phyloP scores from a whole-genome alignment of 2,329 filamentous ascomycete species.

The Colletotrichum endophyticum region DNA sequence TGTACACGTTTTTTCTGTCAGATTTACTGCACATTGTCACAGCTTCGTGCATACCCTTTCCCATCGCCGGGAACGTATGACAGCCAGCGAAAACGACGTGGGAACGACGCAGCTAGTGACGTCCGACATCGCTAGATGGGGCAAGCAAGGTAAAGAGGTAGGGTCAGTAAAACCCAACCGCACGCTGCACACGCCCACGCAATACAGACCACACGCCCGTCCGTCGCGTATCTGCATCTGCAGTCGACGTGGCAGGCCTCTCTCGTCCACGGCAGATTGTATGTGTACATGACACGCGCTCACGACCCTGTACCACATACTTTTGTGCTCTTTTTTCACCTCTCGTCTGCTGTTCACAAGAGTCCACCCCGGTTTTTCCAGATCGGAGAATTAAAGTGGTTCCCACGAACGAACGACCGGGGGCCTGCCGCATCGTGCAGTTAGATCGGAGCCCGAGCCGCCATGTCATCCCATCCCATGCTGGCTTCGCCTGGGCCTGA shows the following conservation, averaged over 20 bases:
- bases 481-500: not conserved
- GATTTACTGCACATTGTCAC: not conserved
- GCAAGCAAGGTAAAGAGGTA: not conserved
- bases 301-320: not conserved
- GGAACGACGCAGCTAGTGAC: slow-evolving; percentile 13
- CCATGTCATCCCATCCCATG: slow-evolving; percentile 14
- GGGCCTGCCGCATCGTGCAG: slow-evolving; percentile 20
- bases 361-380: slow-evolving; percentile 1
- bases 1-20: not conserved
- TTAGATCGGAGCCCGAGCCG: slow-evolving; percentile 19
- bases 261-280: not conserved
- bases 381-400: slow-evolving; percentile 20
- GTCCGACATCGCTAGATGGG: slow-evolving; percentile 14
- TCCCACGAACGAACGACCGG: slow-evolving; percentile 15
- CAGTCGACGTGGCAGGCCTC: slow-evolving; percentile 15
- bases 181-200: slow-evolving; percentile 3
- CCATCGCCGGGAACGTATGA: not conserved
- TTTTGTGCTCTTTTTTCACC: not conserved
- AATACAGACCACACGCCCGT: not conserved
- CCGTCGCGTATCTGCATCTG: slow-evolving; percentile 19
- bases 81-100: not conserved
- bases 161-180: not conserved
- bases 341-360: not conserved
- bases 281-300: not conserved
- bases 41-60: not conserved